A percentile compares a stretch with the other conserved stretches of the same genome.
Conservation (phyloP, 345 rosid genomes). For the Hirschfeldia incana region DNA sequence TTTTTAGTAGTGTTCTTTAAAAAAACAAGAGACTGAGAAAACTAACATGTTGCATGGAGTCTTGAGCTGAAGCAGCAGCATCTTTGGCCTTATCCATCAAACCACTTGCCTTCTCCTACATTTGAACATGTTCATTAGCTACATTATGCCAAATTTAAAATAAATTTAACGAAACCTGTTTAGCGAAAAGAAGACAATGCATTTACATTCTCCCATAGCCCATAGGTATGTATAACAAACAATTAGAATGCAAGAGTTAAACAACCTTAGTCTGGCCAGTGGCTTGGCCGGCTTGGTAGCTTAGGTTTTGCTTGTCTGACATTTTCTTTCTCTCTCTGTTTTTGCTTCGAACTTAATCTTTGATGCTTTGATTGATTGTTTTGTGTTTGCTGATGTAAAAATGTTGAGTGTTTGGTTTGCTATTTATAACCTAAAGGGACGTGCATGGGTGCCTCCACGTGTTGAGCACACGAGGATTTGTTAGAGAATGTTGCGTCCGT, state of each 20-base stretch:
- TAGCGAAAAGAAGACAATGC: not conserved
- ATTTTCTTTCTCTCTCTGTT: not conserved
- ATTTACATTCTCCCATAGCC: not conserved
- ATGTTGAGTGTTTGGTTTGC: not conserved
- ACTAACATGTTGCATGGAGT: conserved; percentile 56
- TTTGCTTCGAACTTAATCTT: not conserved
- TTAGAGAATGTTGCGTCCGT: not conserved
- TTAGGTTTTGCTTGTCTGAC: conserved; percentile 45
- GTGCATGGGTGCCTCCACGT: conserved; percentile 30
- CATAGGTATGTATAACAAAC: too few species aligned
- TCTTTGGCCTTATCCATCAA: conserved; percentile 56
- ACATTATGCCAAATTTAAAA: too few species aligned
- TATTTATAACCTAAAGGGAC: conserved; percentile 15
- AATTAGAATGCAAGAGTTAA: too few species aligned
- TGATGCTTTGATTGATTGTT: not conserved
- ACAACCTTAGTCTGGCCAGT: conserved; percentile 59
- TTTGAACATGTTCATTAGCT: not conserved
- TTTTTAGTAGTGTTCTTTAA: not conserved
- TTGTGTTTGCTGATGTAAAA: conserved; percentile 4
- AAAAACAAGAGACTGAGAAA: not conserved
- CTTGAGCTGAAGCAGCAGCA: conserved; percentile 66
- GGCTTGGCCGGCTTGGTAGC: conserved; percentile 59
- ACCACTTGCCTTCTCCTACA: conserved; percentile 61
- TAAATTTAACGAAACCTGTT: not conserved
- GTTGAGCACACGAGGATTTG: conserved; percentile 19